A percentile compares a stretch with the other conserved stretches of the same genome.
Conservation (phyloP, 345 rosid genomes). For the Citrus maxima region DNA sequence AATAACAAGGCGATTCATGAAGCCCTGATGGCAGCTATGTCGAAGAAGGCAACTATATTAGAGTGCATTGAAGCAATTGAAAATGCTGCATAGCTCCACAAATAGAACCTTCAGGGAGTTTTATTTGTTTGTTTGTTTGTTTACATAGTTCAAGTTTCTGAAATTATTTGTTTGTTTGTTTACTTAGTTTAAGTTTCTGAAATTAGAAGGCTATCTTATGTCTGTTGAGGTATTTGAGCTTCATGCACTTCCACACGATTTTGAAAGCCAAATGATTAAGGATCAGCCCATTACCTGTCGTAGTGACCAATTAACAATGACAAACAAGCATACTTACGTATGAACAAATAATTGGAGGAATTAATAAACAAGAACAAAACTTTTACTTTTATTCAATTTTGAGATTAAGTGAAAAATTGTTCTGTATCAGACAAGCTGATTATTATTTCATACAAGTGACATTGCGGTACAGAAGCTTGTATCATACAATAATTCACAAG, state of each 20-base stretch:
- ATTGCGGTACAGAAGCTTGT: neutral
- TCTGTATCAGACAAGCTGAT: neutral
- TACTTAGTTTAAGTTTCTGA: neutral
- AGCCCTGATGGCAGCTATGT: slow-evolving; percentile 74
- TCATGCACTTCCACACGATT: neutral
- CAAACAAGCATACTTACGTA: neutral
- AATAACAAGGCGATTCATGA: slow-evolving; percentile 69
- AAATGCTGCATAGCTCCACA: slow-evolving; percentile 42
- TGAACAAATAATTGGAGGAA: neutral
- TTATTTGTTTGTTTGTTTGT: neutral
- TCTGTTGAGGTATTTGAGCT: neutral
- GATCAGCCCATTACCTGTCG: neutral
- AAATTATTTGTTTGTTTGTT: neutral
- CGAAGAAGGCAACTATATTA: slow-evolving; percentile 64
- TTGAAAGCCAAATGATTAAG: neutral
- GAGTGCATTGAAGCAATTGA: slow-evolving; percentile 84
- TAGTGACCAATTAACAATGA: neutral
- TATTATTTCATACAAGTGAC: neutral
- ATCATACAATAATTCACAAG: neutral
- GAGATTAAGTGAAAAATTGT: neutral
- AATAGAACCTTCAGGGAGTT: neutral
- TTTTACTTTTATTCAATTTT: neutral
- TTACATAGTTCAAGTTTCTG: neutral
- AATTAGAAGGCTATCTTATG: neutral
- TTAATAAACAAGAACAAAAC: neutral